These are phyloP conservation scores for Cyclotella choctawhatcheeana DNA, from an alignment of 108 stramenopile genomes.

Conservation along the genomic window DNA sequence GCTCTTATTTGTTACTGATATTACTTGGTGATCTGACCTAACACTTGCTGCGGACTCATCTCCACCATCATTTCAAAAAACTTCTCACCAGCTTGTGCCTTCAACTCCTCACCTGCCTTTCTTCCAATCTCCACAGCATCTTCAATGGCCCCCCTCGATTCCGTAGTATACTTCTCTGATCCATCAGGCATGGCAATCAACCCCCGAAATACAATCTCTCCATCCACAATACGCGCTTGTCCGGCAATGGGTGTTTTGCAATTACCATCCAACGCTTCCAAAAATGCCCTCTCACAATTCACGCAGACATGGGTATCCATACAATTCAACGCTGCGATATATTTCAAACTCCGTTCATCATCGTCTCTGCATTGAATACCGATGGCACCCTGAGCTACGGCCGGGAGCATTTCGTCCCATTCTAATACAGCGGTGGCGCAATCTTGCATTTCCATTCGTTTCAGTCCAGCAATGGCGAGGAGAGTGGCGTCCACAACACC, in stretches of 20 bases:
- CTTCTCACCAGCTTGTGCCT: conserved; percentile 89
- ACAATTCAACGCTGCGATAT: conserved; percentile 93
- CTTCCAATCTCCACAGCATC: conserved; percentile 85
- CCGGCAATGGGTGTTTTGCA: conserved; percentile 99
- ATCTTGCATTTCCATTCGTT: conserved; percentile 97
- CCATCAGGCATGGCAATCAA: conserved; percentile 96
- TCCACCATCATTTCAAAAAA: conserved; percentile 97
- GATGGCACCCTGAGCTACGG: conserved; percentile 99
- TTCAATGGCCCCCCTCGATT: conserved; percentile 73
- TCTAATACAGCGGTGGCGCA: conserved; percentile 92
- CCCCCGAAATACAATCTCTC: conserved; percentile 86
- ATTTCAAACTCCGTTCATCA: conserved; percentile 89
- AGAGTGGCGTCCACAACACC: conserved; percentile 98
- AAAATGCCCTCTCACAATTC: conserved; percentile 98
- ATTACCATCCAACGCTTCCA: conserved; percentile 98
- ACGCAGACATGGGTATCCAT: conserved; percentile 93
- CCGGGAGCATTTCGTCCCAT: conserved; percentile 98
- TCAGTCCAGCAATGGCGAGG: conserved; percentile 97
- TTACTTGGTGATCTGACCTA: conserved; percentile 90
- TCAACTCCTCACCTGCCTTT: conserved; percentile 86
- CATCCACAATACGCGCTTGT: conserved; percentile 91
- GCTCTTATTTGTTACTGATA: no score
- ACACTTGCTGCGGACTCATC: conserved; percentile 91
- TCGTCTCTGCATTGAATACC: conserved; percentile 98
- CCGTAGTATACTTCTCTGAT: conserved; percentile 80